phyloP scores from a whole-genome alignment of 768 basidiomycete species.

The Boletus subparvulus region DNA sequence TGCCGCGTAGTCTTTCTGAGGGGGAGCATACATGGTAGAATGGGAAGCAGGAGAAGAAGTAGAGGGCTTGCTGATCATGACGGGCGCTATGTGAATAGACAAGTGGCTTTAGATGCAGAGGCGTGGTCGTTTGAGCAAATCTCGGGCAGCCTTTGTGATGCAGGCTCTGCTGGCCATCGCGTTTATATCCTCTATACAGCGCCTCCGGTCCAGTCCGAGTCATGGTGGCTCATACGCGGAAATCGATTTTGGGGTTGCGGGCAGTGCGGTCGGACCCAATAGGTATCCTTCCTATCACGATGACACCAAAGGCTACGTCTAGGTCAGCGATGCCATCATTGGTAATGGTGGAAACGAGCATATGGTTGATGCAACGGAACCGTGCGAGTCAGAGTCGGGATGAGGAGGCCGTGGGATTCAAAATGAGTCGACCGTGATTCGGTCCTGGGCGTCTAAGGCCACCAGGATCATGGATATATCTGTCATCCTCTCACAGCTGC shows the following conservation, averaged over 20 bases:
- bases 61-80: neutral
- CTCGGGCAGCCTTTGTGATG: neutral
- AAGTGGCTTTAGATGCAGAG: neutral
- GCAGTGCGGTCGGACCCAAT: neutral
- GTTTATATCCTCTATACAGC: conserved; percentile 8
- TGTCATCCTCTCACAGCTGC: neutral
- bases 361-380: neutral
- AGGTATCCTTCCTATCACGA: neutral
- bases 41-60: neutral
- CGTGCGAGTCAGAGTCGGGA: neutral
- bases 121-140: neutral
- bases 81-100: neutral
- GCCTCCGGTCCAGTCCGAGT: neutral
- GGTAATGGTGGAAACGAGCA: neutral
- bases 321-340: neutral
- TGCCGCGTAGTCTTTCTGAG: conserved; percentile 25
- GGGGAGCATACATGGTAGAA: neutral
- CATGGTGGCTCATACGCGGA: neutral
- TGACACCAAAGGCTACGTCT: neutral
- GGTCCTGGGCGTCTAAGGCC: too few relatives aligned
- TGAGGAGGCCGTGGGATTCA: neutral
- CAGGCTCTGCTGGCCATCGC: too few relatives aligned
- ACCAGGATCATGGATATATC: too few relatives aligned
- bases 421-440: neutral
- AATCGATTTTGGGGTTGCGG: neutral